phyloP scores from a whole-genome alignment of 371 early-diverging fungal species.

The Saksenaea vasiformis region DNA sequence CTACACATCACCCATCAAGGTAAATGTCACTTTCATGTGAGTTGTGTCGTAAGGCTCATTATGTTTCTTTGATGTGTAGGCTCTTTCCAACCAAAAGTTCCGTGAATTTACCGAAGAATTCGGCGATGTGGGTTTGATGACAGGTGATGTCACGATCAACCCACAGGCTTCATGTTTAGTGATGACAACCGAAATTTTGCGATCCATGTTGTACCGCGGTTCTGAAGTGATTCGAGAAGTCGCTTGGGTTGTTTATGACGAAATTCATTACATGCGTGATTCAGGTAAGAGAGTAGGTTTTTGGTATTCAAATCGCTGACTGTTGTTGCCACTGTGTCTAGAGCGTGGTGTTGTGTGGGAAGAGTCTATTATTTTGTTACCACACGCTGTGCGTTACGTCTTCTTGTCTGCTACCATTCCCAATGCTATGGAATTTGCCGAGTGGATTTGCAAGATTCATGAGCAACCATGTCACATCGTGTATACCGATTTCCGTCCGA shows the following conservation, averaged over 20 bases:
- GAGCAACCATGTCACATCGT: constrained; percentile 99
- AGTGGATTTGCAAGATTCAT: constrained; percentile 98
- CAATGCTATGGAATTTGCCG: constrained; percentile 99
- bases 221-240: constrained; percentile 99
- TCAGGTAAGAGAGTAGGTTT: constrained; percentile 35
- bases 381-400: constrained; percentile 92
- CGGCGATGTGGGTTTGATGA: constrained; percentile 99
- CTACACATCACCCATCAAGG: constrained; percentile 99
- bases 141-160: constrained; percentile 99
- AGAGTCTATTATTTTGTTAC: constrained; percentile 98
- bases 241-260: constrained; percentile 99
- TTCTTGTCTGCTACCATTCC: constrained; percentile 99
- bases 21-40: constrained; percentile 18
- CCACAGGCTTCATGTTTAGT: constrained; percentile 97
- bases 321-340: constrained; percentile 12
- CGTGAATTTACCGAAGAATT: constrained; percentile 98
- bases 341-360: constrained; percentile 99
- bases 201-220: constrained; percentile 99
- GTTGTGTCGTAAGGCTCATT: background rate
- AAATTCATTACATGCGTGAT: constrained; percentile 99
- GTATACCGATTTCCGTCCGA: constrained; percentile 99
- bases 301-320: background rate
- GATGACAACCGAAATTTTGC: constrained; percentile 99
- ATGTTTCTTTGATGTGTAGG: constrained; percentile 50
- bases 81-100: constrained; percentile 99